Percentiles rank a stretch among this genome's conserved stretches.
phyloP scores from a whole-genome alignment of 768 basidiomycete genomes.

The Lactarius tabidus region DNA sequence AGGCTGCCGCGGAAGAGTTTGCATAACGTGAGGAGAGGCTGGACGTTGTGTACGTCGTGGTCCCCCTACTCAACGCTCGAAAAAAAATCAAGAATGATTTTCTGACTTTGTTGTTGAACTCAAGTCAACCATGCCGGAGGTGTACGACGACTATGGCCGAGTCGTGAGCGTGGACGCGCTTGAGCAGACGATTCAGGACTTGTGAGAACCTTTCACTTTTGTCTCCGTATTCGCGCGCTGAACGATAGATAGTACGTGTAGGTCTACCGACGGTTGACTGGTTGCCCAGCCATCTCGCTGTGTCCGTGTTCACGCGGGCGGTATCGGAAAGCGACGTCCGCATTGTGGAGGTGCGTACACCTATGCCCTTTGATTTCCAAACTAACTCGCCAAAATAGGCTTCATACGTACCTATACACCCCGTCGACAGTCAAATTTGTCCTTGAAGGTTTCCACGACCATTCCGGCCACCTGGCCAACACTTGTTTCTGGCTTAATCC shows the following conservation, averaged over 20 bases:
- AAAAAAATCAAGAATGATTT: no score
- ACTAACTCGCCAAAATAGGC: background rate
- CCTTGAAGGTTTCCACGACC: slow-evolving; percentile 3
- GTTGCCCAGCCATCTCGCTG: slow-evolving; percentile 7
- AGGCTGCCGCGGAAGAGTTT: slow-evolving; percentile 2
- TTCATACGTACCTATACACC: background rate
- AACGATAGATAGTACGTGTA: no score
- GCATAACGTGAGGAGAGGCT: background rate
- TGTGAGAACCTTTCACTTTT: background rate
- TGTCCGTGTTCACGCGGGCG: slow-evolving; percentile 2
- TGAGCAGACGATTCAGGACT: background rate
- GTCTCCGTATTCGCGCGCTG: background rate
- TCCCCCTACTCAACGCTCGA: background rate
- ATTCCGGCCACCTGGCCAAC: background rate
- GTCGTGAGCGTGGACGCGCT: background rate
- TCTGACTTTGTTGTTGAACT: background rate
- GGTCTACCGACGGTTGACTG: background rate
- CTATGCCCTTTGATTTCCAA: background rate
- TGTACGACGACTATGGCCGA: slow-evolving; percentile 1
- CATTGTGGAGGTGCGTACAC: background rate
- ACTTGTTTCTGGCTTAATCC: background rate
- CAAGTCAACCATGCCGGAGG: slow-evolving; percentile 9
- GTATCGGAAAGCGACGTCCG: slow-evolving; percentile 10
- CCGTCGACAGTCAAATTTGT: background rate
- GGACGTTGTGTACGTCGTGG: background rate